Evolutionary conservation across 768 basidiomycete species (phyloP), one percentile per base, ranked within the genome.

Genomic region (Amanita inopinata): DNA sequence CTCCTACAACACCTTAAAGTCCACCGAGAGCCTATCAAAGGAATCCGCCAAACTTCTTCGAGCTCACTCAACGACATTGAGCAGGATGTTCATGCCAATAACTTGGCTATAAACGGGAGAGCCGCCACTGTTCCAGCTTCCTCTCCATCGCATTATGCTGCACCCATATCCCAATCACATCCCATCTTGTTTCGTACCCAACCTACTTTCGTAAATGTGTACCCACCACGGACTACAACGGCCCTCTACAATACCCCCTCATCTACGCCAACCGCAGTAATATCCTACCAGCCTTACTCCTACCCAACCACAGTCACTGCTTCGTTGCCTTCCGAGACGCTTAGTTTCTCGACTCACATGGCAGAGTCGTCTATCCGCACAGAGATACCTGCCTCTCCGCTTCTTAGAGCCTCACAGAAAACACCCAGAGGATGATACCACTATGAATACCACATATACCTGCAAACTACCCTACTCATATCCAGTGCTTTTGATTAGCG

Each of bases 1-100:
- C 72, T 88, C 24, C 68, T 82, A 35, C 85, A 88, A 59, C 85
- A 88, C 52, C 62, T 81, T 56, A 78, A 80, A 52, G 79, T 85
- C 12, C 83, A 86, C 60, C 70, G 72, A 46, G 63, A 67, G 28
- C 53, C 51, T 15, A 20, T 23, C 11, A 34, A 44, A 11, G 24
- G 27, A 28, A 22, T 19, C 12, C n/a, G 20, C 11, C 34, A 36
- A 12, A 30, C 33, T 2, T n/a, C 43, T 7, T 44, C 28, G 2
- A 15, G 19, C 19, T 28, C 33, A 20, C 19, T 33, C 14, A 28
- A 27, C 22, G 43, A 44, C 18, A 30, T 25, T 4, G 43, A 44
- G 4, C 23, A 37, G 5, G 43, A 44, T 4, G 28, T 28, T 25
- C 15, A 36, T 2, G 14, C 14, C 18, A 11, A 44, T 31, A 6